Conservation (phyloP, 495 filamentous ascomycete genomes). For the Podospora pseudocomata region DNA sequence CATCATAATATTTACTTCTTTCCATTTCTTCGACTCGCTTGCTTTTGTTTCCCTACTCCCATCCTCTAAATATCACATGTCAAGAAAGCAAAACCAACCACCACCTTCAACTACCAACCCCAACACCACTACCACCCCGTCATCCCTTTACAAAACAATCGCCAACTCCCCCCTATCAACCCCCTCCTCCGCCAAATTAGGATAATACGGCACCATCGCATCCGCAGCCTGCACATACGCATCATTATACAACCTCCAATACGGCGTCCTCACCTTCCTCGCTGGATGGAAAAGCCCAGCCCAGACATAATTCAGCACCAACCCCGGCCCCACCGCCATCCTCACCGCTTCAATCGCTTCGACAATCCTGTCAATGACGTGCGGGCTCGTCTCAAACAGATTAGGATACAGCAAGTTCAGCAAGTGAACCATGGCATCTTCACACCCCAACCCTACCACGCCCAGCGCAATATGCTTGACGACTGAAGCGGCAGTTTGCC, state of each 20-base stretch:
- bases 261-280: constrained; percentile 85
- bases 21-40: background rate
- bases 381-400: constrained; percentile 95
- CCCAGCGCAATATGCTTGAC: constrained; percentile 97
- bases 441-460: constrained; percentile 93
- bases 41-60: background rate
- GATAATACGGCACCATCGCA: constrained; percentile 94
- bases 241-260: constrained; percentile 95
- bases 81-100: background rate
- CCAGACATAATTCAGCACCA: constrained; percentile 96
- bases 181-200: constrained; percentile 71
- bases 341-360: constrained; percentile 96
- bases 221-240: constrained; percentile 94
- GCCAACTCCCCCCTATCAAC: constrained; percentile 72
- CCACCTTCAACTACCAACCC: background rate
- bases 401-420: constrained; percentile 96
- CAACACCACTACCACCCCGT: background rate
- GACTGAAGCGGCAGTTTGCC: constrained; percentile 91
- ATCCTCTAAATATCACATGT: background rate
- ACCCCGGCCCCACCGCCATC: constrained; percentile 85
- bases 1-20: background rate
- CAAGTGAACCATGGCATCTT: constrained; percentile 97
- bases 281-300: constrained; percentile 96
- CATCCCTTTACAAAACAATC: constrained; percentile 67
- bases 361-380: constrained; percentile 96